A percentile compares a stretch with the other conserved stretches of the same genome.
Evolutionary conservation across 192 early-diverging fungal genomes (phyloP).

Genomic region (Coemansia sp.): DNA sequence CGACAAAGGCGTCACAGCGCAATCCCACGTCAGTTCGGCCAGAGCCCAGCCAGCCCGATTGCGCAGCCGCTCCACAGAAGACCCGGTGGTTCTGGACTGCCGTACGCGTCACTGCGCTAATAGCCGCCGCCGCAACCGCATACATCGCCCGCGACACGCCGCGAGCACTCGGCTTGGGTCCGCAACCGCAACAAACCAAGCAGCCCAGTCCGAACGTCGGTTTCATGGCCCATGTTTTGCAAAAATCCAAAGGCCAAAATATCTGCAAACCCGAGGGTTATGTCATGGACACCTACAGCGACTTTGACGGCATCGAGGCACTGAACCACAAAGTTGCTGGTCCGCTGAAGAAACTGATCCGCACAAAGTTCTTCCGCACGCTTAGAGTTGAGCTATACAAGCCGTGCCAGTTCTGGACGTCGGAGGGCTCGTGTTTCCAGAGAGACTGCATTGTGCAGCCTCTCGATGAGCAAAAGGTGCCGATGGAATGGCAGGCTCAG

Average conservation of each 20-base stretch:
- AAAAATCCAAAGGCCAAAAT: conserved; percentile 57
- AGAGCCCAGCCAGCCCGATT: neutral
- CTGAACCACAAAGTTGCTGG: conserved; percentile 74
- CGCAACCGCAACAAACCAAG: conserved; percentile 5
- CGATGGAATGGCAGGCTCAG: conserved; percentile 57
- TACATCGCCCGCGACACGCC: conserved; percentile 52
- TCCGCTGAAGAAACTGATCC: conserved; percentile 74
- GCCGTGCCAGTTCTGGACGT: conserved; percentile 89
- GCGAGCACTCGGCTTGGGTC: conserved; percentile 31
- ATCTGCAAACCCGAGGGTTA: conserved; percentile 58
- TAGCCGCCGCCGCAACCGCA: conserved; percentile 37
- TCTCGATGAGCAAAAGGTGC: conserved; percentile 71
- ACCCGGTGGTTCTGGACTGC: conserved; percentile 35
- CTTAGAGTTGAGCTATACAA: conserved; percentile 88
- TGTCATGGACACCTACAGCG: conserved; percentile 58
- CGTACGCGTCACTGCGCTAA: conserved; percentile 34
- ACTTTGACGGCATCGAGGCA: conserved; percentile 72
- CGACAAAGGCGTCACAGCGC: conserved; percentile 12
- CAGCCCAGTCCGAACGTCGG: conserved; percentile 49
- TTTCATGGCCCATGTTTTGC: conserved; percentile 58
- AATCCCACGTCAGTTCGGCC: neutral
- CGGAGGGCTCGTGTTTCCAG: conserved; percentile 79
- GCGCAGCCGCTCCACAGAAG: neutral
- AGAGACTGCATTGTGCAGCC: conserved; percentile 82
- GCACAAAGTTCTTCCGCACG: conserved; percentile 87